Base-by-base conservation (phyloP, 2,329 filamentous ascomycete species). In the Fusarium humuli region DNA sequence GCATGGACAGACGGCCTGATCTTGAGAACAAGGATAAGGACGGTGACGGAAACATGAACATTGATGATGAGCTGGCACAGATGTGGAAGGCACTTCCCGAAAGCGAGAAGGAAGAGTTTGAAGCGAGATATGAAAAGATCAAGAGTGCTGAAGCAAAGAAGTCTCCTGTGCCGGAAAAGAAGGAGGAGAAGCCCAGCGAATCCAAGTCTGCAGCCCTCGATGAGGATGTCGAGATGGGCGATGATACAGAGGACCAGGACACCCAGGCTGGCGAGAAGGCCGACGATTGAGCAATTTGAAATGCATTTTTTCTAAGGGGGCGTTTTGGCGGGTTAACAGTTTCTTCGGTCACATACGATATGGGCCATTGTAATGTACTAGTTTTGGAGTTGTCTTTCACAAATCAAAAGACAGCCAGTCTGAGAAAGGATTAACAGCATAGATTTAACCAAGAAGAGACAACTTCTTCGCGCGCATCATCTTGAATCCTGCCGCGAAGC, bases 61-160 rank as follows among this genome's bases (percentile, higher is more conserved):
- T 87, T 14, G 86, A 88, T n/a, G 85, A 86, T 54, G 86, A 88
- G 79, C 81, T 89, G 11, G 79, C 81, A n/a, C 82, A 82, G 14
- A 80, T 81, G 44, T 90, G 87, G 87, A 85, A 87, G 62, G 83
- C 85, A 22, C 80, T 89, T 16, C 77, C 84, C 6, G 81, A 85
- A 46, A 78, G 77, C 23, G 81, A 85, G 52, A 85, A 83, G 74
- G 84, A 86, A 27, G 82, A 83, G 54, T 88, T 83, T 57, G 81
- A 85, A 65, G 63, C 73, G 62, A 82, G 23, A 29, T 53, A 29
- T 18, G 49, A 53, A 22, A 34, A 78, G 58, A 69, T 72, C 18
- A 75, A 77, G 46, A 73, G 71, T 41, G 63, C 69, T 22, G 73
- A 75, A 56, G 59, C 68, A 20, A 77, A 78, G 57, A 71, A 75